phyloP scores from a whole-genome alignment of 345 rosid genomes.

The Eucalyptus polybractea region DNA sequence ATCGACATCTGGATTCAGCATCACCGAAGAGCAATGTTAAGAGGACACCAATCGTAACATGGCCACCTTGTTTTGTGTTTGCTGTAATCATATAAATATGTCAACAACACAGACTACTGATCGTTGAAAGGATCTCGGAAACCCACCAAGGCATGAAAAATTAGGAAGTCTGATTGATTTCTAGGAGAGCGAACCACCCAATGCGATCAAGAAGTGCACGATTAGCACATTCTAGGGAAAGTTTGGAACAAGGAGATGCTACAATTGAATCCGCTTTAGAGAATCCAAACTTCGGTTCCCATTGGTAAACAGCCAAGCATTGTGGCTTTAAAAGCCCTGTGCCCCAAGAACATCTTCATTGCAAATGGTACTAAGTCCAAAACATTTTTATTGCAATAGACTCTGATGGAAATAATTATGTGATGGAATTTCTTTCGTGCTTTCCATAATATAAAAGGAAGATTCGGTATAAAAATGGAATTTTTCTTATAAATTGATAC shows the following conservation, averaged over 20 bases:
- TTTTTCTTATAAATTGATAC: background rate
- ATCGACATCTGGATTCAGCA: no score
- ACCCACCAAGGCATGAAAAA: background rate
- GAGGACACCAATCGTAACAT: no score
- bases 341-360: no score
- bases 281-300: no score
- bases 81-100: no score
- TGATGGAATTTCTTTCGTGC: background rate
- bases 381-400: background rate
- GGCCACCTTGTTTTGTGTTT: no score
- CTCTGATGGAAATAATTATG: background rate
- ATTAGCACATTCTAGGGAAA: background rate
- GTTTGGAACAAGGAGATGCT: background rate
- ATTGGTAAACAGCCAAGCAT: no score
- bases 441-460: background rate
- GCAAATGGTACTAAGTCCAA: background rate
- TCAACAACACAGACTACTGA: no score
- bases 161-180: background rate
- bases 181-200: background rate
- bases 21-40: no score
- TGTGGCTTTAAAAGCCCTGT: no score
- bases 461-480: background rate
- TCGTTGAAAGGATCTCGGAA: background rate
- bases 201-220: background rate
- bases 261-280: background rate